Percentiles rank a stretch among this genome's conserved stretches.
Evolutionary conservation across 2,329 filamentous ascomycete species (phyloP).

Genomic region (Colletotrichum sp.): DNA sequence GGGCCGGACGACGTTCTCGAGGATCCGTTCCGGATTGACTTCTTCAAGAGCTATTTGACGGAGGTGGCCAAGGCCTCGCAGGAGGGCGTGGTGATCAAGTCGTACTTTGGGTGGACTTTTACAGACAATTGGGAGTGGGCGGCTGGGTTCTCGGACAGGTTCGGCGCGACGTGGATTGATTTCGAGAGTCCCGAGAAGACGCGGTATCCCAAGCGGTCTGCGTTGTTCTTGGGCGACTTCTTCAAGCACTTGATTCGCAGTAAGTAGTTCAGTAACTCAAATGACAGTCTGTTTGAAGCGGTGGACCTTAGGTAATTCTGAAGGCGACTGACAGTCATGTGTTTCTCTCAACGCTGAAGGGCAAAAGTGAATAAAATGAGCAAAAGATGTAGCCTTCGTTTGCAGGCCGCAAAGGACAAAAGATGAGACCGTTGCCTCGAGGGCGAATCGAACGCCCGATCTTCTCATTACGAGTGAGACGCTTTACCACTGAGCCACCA

Average conservation of each 20-base stretch:
- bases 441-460: slow-evolving; percentile 22
- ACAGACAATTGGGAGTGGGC: slow-evolving; percentile 50
- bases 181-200: slow-evolving; percentile 38
- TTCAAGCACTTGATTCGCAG: slow-evolving; percentile 30
- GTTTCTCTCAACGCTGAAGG: not conserved
- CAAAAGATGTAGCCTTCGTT: not conserved
- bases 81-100: slow-evolving; percentile 40
- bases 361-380: not conserved
- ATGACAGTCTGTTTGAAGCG: not conserved
- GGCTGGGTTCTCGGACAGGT: slow-evolving; percentile 42
- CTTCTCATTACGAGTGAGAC: slow-evolving; percentile 23
- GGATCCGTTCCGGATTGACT: slow-evolving; percentile 41
- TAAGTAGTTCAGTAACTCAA: not conserved
- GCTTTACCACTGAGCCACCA: slow-evolving; percentile 23
- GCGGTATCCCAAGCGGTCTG: slow-evolving; percentile 37
- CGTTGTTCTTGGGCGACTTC: slow-evolving; percentile 30
- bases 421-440: slow-evolving; percentile 3
- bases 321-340: not conserved
- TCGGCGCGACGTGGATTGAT: slow-evolving; percentile 45
- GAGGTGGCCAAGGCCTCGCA: slow-evolving; percentile 40
- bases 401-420: not conserved
- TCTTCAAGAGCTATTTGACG: slow-evolving; percentile 40
- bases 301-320: fast-evolving
- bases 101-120: slow-evolving; percentile 46
- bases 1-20: slow-evolving; percentile 36